phyloP scores from a whole-genome alignment of 768 basidiomycete species.

The Tylopilus intermedius region DNA sequence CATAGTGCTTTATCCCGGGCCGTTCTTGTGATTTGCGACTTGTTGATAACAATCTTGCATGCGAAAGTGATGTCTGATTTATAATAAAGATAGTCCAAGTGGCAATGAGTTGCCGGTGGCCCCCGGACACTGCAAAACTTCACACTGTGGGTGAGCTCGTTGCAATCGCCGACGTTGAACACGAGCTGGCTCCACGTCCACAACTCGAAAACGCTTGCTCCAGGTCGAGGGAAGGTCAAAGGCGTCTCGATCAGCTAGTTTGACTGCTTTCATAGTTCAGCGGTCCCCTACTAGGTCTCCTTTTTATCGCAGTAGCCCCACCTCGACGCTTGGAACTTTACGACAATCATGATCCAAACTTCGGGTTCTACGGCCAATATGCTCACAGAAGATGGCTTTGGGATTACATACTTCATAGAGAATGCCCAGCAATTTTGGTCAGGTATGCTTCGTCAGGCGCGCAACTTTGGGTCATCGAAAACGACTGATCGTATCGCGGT shows the following conservation, averaged over 20 bases:
- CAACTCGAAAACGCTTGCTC: neutral
- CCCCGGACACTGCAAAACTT: constrained; percentile 18
- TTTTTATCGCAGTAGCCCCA: constrained; percentile 7
- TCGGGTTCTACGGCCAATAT: constrained; percentile 16
- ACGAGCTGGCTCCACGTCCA: neutral
- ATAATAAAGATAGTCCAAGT: no score
- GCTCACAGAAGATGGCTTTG: constrained; percentile 57
- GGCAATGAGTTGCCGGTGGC: no score
- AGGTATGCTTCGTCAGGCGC: constrained; percentile 44
- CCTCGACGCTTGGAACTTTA: constrained; percentile 4
- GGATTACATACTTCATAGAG: constrained; percentile 77
- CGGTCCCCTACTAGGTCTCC: neutral
- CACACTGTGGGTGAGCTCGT: neutral
- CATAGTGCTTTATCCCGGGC: no score
- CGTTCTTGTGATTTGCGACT: no score
- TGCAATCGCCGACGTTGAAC: constrained; percentile 4
- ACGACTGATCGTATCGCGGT: neutral
- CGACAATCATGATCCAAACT: constrained; percentile 15
- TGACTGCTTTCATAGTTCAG: neutral
- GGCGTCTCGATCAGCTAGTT: neutral
- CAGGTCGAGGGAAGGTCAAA: neutral
- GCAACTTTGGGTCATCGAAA: constrained; percentile 5
- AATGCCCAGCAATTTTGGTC: constrained; percentile 89
- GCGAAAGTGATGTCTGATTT: no score
- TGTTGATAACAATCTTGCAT: no score